Evolutionary conservation across 768 basidiomycete species (phyloP).

Genomic region (Lactarius hengduanensis): DNA sequence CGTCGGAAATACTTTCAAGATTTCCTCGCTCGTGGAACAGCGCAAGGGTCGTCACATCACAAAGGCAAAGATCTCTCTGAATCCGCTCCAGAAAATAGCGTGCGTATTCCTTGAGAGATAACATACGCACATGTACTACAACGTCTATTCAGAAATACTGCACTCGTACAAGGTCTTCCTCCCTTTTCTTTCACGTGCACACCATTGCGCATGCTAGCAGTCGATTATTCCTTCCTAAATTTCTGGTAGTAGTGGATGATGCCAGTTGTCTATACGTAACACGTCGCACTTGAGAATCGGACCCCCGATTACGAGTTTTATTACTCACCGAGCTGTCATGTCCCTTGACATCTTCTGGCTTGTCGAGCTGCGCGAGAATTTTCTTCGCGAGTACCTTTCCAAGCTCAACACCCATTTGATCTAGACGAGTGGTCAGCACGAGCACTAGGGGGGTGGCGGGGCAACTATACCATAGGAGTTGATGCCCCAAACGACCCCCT

Average conservation of each 20-base stretch:
- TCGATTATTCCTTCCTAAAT: slow-evolving; percentile 65
- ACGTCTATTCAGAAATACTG: neutral
- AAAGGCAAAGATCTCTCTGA: neutral
- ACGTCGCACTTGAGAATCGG: slow-evolving; percentile 5
- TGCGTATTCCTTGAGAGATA: too few species aligned
- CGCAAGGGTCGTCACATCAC: neutral
- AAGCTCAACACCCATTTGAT: slow-evolving; percentile 99
- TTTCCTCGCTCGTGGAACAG: too few species aligned
- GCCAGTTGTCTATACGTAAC: slow-evolving; percentile 71
- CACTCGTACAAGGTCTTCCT: slow-evolving; percentile 2
- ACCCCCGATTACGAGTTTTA: neutral
- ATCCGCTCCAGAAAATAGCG: neutral
- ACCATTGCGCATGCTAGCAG: neutral
- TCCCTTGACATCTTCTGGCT: slow-evolving; percentile 72
- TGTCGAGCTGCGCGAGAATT: slow-evolving; percentile 85
- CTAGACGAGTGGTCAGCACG: slow-evolving; percentile 39
- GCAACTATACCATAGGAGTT: slow-evolving; percentile 82
- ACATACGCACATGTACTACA: slow-evolving; percentile 1
- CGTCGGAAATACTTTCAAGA: neutral
- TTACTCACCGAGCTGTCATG: slow-evolving; percentile 78
- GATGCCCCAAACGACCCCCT: slow-evolving; percentile 97
- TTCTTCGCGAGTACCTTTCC: slow-evolving; percentile 97
- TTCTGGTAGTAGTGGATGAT: slow-evolving; percentile 97
- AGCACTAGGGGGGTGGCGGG: neutral
- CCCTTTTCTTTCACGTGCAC: neutral